phyloP scores from a whole-genome alignment of 2,329 filamentous ascomycete genomes.

The Colletotrichum sp. region DNA sequence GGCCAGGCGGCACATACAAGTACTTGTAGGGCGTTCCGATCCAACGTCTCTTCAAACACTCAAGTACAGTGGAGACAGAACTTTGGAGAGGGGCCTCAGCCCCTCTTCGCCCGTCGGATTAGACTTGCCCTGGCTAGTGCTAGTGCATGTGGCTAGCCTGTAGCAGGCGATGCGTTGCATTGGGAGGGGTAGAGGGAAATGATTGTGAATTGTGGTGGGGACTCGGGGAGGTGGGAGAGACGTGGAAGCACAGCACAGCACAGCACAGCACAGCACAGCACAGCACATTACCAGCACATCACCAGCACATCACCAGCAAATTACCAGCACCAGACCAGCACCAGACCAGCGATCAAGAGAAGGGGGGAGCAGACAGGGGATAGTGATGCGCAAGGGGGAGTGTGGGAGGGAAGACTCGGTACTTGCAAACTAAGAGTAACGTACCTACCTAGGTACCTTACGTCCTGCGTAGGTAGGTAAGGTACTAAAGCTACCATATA shows the following conservation, averaged over 20 bases:
- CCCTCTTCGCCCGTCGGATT: neutral
- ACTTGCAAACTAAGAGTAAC: neutral
- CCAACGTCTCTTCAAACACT: neutral
- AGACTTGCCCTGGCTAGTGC: neutral
- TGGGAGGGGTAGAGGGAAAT: neutral
- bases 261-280: neutral
- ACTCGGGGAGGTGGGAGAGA: neutral
- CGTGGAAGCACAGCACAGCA: neutral
- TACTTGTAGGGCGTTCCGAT: neutral
- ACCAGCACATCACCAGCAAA: neutral
- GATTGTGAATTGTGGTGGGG: neutral
- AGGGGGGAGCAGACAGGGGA: neutral
- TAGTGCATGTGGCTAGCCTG: neutral
- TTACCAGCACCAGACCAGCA: neutral
- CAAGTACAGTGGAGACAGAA: neutral
- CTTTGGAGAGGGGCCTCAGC: neutral
- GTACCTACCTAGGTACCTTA: neutral
- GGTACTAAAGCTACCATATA: neutral
- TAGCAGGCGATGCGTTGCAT: constrained; percentile 10
- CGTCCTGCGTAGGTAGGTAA: too few species aligned
- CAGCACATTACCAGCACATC: neutral
- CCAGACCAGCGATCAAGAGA: neutral
- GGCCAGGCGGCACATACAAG: neutral
- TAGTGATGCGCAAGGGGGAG: neutral
- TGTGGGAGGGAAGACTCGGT: neutral